Evolutionary conservation across 1,284 basidiomycete species (phyloP).

Genomic region (Naganishia albida): DNA sequence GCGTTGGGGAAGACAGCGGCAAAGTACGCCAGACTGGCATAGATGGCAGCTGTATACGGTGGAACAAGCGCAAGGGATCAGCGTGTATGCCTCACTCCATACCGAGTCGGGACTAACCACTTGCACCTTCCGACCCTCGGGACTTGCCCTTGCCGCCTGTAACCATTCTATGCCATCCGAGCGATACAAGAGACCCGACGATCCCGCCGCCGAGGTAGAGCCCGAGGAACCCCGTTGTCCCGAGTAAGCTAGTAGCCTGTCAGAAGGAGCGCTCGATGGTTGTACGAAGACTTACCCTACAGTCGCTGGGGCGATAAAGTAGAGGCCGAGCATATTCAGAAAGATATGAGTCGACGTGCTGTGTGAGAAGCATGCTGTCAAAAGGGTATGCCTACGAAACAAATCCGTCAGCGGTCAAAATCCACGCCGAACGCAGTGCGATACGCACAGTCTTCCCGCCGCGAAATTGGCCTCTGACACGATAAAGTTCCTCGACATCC

Average conservation of each 20-base stretch:
- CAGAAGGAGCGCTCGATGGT: not conserved
- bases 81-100: not conserved
- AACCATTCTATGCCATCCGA: conserved; percentile 61
- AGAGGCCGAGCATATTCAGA: conserved; percentile 77
- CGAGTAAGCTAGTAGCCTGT: conserved; percentile 58
- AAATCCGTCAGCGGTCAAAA: not conserved
- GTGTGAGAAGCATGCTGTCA: conserved; percentile 77
- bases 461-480: conserved; percentile 62
- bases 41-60: conserved; percentile 47
- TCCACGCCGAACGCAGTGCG: too few relatives aligned
- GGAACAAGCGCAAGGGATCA: conserved; percentile 29
- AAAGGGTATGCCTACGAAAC: conserved; percentile 69
- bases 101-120: conserved; percentile 58
- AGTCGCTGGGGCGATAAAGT: conserved; percentile 73
- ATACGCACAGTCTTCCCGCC: conserved; percentile 67
- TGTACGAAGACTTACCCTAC: conserved; percentile 53
- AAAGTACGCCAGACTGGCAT: conserved; percentile 63
- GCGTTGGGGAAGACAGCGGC: conserved; percentile 69
- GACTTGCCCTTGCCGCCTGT: conserved; percentile 47
- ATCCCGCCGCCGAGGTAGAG: conserved; percentile 78
- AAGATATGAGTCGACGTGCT: conserved; percentile 65
- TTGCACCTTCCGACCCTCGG: conserved; percentile 69
- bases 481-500: conserved; percentile 72
- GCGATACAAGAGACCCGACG: conserved; percentile 63
- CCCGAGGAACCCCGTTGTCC: conserved; percentile 68